Evolutionary conservation across 768 basidiomycete genomes (phyloP), one percentile per base, ranked within the genome.

Genomic region (Lepiota brunneoincarnata): DNA sequence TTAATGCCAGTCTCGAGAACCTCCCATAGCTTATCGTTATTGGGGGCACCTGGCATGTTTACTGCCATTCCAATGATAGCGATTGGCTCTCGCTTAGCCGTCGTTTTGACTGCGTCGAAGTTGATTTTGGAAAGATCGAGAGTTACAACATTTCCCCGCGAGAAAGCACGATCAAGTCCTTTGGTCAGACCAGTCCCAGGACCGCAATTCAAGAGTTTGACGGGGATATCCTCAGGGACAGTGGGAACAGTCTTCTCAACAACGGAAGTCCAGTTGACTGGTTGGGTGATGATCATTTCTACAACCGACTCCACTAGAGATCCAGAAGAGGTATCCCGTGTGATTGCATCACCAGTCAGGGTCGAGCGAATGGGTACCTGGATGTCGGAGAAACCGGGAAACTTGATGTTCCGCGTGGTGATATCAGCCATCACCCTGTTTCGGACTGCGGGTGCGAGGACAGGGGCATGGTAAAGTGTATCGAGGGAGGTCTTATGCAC

Each of bases 61-160:
- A 82, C 73, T 1, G 86, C 82, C 85, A 89, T 87, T 7, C 88
- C 89, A 44, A 89, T 71, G 52, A 89, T 80, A 0, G 88, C 88
- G 44, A 90, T 80, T 2, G 82, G 77, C 42, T 81, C 64, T 26
- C 63, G 60, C 37, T 63, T 62, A 47, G 49, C 31, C 10, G 26
- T 43, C 1, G 20, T 35, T 7, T 26, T 40, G 12, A 11, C 24
- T 40, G 18, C 28, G 2, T 45, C 38, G 15, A 54, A 56, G 17
- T 38, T 52, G 21, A 57, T 48, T 28, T 65, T 61, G 20, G 65
- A 75, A n/a, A 54, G 49, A 50, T 74, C 64, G 41, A 65, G 50
- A 23, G 59, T 48, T 1, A 56, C 44, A 9, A 59, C 55, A 46
- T 39, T 43, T 18, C 55, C 54, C 43, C 56, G 58, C 23, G 67